Base-by-base conservation (phyloP, 352 stramenopile species). In the Globisporangium cystogenes region DNA sequence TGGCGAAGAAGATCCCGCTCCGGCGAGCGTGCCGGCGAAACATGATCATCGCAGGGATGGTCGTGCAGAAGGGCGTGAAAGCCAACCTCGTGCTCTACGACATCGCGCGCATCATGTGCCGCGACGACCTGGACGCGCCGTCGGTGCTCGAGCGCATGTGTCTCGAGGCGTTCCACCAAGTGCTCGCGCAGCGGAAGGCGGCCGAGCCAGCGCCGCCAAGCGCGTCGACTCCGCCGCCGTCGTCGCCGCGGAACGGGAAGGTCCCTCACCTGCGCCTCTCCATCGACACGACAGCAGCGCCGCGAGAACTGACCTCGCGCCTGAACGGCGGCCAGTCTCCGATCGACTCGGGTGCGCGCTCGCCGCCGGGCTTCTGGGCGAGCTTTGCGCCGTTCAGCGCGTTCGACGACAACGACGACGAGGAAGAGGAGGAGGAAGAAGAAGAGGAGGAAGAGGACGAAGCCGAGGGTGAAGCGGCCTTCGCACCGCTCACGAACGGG, bases 81-180 rank as follows among this genome's bases (percentile, higher is more conserved):
- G 76, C 71, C 8, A 57, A 79, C 47, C 53, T 94, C 10, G 51
- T 81, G 21, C 57, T 92, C 35, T 84, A 83, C 43, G 81, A 92
- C 7, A 77, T 94, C 33, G 83, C 81, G 53, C 76, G 76, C 20
- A 84, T 92, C 49, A 94, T 94, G 76, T 92, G 81, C 53, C 76
- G 83, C 41, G 83, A 94, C 29, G 82, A 94, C 55, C 41, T 94
- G 39, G 83, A 94, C 44, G 51, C 68, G n/a, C 76, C 69, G 37
- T 94, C 83, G 15, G 64, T 53, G 7, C 56, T 94, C 10, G 83
- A 92, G 54, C 59, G 55, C 14, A 58, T 93, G 43, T 91, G 76
- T 40, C 51, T 85, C 18, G 69, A 90, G n/a, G 80, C 82, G 15
- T 90, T 87, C 42, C 64, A 69, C n/a, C 65, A 90, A 37, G 48